phyloP scores from a whole-genome alignment of 2,329 filamentous ascomycete species.

The Penicillium digitatum region DNA sequence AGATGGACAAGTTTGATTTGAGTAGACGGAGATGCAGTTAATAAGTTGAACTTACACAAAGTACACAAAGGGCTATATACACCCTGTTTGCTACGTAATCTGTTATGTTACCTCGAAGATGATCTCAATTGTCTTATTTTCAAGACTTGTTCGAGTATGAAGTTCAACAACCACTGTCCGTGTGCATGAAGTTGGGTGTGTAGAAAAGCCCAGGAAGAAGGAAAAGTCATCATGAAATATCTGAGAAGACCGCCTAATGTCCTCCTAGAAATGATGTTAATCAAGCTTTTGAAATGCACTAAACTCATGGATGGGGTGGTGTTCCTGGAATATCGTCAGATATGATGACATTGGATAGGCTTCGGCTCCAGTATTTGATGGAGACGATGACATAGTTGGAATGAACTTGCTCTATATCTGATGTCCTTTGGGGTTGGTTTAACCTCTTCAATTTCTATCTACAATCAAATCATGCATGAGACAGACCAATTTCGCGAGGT shows the following conservation, averaged over 20 bases:
- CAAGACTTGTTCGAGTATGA: not conserved
- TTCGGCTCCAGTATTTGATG: conserved; percentile 1
- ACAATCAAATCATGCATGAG: conserved; percentile 15
- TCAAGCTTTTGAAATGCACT: no score
- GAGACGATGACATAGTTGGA: conserved; percentile 4
- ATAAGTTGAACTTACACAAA: not conserved
- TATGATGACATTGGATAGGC: conserved; percentile 6
- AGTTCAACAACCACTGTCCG: not conserved
- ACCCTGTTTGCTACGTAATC: not conserved
- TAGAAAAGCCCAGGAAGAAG: not conserved
- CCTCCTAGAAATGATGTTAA: not conserved
- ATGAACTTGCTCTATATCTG: not conserved
- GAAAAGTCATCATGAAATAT: not conserved
- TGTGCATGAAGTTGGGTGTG: not conserved
- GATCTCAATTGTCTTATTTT: no score
- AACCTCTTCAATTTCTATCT: not conserved
- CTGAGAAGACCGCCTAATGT: no score
- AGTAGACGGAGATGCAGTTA: not conserved
- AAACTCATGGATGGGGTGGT: no score
- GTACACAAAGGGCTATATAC: not conserved
- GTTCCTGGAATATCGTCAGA: not conserved
- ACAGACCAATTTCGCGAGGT: conserved; percentile 19
- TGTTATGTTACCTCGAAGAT: not conserved
- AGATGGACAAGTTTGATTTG: not conserved
- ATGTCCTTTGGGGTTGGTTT: not conserved